Conservation (phyloP, 768 basidiomycete genomes). For the Lyophyllum atratum region DNA sequence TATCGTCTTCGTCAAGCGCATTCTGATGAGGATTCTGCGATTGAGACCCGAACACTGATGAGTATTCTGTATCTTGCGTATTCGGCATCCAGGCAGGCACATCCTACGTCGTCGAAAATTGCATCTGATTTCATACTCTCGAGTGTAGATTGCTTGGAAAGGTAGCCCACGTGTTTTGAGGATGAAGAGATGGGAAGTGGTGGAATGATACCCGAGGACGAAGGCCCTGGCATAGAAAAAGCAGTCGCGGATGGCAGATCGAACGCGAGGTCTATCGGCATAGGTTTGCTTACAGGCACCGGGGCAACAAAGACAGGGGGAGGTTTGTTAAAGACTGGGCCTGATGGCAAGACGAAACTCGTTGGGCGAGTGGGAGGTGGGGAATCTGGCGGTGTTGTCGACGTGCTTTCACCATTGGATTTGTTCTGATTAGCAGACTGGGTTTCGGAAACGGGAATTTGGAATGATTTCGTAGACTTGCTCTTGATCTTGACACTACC, state of each 20-base stretch:
- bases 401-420: constrained; percentile 36
- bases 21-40: constrained; percentile 29
- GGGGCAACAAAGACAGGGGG: constrained; percentile 55
- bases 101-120: constrained; percentile 50
- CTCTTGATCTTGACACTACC: constrained; percentile 36
- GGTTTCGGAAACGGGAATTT: constrained; percentile 11
- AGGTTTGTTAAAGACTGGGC: constrained; percentile 63
- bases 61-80: constrained; percentile 62
- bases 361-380: constrained; percentile 42
- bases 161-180: constrained; percentile 27
- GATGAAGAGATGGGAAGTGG: constrained; percentile 33
- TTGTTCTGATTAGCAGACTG: constrained; percentile 1
- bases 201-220: constrained; percentile 44
- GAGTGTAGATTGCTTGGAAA: constrained; percentile 55
- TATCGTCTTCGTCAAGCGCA: constrained; percentile 62
- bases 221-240: constrained; percentile 45
- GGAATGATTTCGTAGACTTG: constrained; percentile 28
- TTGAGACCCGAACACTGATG: constrained; percentile 38
- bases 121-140: constrained; percentile 53
- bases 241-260: constrained; percentile 35
- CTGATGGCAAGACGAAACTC: constrained; percentile 35
- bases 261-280: constrained; percentile 31
- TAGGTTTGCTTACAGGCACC: constrained; percentile 12
- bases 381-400: constrained; percentile 61
- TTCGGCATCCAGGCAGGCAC: constrained; percentile 56